Evolutionary conservation across 73 alveolate genomes (phyloP).

Genomic region (Stentor coeruleus): DNA sequence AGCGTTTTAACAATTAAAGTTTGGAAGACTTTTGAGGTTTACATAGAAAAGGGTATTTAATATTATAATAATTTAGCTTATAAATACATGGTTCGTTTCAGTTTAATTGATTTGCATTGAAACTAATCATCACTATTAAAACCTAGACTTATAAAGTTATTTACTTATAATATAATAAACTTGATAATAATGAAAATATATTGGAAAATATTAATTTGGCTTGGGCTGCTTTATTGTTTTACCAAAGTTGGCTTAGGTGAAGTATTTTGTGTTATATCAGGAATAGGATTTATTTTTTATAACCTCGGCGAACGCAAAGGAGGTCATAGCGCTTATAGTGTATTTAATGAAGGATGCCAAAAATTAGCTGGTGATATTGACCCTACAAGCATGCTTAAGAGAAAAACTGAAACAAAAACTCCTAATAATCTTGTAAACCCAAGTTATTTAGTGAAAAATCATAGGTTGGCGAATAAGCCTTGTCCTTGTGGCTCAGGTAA

Average conservation of each 20-base stretch:
- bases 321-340: constrained; percentile 21
- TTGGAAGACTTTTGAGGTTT: too few relatives aligned
- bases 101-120: too few relatives aligned
- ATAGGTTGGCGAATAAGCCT: neutral
- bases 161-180: too few relatives aligned
- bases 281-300: neutral
- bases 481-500: constrained; percentile 27
- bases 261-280: neutral
- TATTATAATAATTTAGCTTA: too few relatives aligned
- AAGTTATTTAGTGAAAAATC: neutral
- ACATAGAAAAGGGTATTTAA: too few relatives aligned
- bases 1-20: too few relatives aligned
- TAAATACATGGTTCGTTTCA: too few relatives aligned
- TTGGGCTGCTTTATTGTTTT: too few relatives aligned
- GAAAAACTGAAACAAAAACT: neutral
- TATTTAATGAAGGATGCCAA: constrained; percentile 16
- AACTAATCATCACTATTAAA: too few relatives aligned
- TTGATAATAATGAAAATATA: too few relatives aligned
- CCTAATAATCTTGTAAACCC: neutral
- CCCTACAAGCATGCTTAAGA: neutral
- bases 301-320: constrained; percentile 22
- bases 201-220: too few relatives aligned
- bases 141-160: too few relatives aligned
- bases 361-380: neutral
- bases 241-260: constrained; percentile 16